Evolutionary conservation across 139 green algal genomes (phyloP).

Genomic region (Parachlorella kessleri): DNA sequence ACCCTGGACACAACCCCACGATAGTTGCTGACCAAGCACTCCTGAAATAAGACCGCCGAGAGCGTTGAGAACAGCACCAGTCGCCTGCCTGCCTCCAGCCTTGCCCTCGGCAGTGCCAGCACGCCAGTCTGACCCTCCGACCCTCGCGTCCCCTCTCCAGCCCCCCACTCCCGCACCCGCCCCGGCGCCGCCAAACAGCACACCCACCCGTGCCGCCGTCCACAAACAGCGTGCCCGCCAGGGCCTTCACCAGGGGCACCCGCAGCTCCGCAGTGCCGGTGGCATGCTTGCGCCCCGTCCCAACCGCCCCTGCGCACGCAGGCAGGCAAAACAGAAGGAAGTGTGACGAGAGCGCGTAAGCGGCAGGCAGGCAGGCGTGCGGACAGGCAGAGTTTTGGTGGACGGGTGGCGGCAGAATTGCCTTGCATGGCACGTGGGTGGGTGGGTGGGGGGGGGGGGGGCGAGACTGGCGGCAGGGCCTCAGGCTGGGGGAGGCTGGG

Average conservation of each 20-base stretch:
- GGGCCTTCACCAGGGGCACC: constrained; percentile 64
- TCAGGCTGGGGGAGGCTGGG: background rate
- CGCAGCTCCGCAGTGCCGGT: constrained; percentile 83
- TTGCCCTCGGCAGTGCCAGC: no score
- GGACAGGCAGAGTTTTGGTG: background rate
- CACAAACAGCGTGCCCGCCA: constrained; percentile 81
- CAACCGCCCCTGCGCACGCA: constrained; percentile 65
- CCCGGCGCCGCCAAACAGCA: no score
- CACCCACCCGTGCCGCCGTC: constrained; percentile 78
- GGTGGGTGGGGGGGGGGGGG: background rate
- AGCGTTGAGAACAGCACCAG: no score
- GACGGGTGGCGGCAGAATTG: background rate
- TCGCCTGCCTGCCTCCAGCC: no score
- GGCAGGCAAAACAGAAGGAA: background rate
- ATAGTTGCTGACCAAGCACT: no score
- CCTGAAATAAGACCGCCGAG: no score
- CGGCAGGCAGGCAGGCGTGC: no score
- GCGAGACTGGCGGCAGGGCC: background rate
- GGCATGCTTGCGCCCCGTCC: constrained; percentile 82
- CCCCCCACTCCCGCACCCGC: background rate
- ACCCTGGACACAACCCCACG: no score
- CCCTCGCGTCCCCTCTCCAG: no score
- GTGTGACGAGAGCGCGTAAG: background rate
- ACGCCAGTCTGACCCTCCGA: no score
- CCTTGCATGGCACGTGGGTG: background rate